Evolutionary conservation across 2,329 filamentous ascomycete genomes (phyloP).

Genomic region (Lachnellula cervina): DNA sequence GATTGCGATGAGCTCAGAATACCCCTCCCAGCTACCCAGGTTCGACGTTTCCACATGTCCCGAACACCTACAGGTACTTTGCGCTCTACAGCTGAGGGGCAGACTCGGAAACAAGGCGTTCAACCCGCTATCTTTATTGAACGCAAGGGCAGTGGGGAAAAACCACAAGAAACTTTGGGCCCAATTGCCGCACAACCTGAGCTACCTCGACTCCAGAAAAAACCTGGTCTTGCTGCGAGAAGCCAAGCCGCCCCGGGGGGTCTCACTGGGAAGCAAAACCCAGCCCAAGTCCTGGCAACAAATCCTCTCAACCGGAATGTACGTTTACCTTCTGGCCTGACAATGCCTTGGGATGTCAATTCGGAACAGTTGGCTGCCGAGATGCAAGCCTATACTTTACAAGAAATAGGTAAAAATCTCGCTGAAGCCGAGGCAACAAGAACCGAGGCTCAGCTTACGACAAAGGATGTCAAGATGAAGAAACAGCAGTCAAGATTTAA

Average conservation of each 20-base stretch:
- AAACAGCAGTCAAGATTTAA: constrained; percentile 40
- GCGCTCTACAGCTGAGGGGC: neutral
- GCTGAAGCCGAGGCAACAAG: constrained; percentile 15
- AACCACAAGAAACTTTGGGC: neutral
- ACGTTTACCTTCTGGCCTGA: constrained; percentile 33
- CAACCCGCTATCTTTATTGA: constrained; percentile 51
- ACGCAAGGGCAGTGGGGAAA: constrained; percentile 36
- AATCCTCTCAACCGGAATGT: constrained; percentile 16
- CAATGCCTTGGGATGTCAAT: constrained; percentile 34
- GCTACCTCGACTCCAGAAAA: constrained; percentile 21
- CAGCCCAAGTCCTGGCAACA: constrained; percentile 2
- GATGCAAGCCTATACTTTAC: constrained; percentile 55
- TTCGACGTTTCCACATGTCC: constrained; percentile 53
- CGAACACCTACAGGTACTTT: constrained; percentile 22
- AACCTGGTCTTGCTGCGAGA: constrained; percentile 22
- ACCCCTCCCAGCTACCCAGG: constrained; percentile 26
- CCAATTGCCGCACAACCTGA: neutral
- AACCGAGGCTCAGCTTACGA: constrained; percentile 6
- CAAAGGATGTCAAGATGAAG: constrained; percentile 8
- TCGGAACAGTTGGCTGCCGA: constrained; percentile 45
- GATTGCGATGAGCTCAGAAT: neutral
- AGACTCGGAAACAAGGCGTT: constrained; percentile 17
- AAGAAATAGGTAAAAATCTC: constrained; percentile 45
- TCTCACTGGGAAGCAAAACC: constrained; percentile 7
- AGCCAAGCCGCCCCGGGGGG: constrained; percentile 4